These are phyloP conservation scores for Fusarium newnesense DNA, from an alignment of 2,329 filamentous ascomycete genomes.

Conservation along the genomic window DNA sequence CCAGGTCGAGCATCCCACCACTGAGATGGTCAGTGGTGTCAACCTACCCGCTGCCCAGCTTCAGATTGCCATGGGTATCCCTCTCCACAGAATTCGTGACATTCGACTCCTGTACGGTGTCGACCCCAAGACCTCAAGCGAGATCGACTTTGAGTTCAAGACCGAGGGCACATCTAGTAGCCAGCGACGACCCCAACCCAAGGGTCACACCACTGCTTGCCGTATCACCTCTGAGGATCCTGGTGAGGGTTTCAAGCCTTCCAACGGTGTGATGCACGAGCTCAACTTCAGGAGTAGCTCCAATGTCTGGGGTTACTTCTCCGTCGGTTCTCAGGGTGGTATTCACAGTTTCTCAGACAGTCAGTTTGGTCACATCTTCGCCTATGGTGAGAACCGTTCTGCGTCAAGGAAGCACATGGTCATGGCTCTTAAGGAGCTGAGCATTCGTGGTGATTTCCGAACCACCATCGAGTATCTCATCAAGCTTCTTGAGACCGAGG, in stretches of 20 bases:
- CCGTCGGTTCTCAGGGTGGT: constrained; percentile 92
- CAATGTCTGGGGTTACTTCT: constrained; percentile 99
- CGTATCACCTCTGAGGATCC: constrained; percentile 99
- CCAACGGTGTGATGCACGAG: constrained; percentile 98
- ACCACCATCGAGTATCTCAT: constrained; percentile 99
- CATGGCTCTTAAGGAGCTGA: constrained; percentile 96
- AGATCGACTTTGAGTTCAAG: constrained; percentile 97
- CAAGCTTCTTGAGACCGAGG: constrained; percentile 97
- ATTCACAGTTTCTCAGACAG: constrained; percentile 99
- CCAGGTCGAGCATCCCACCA: constrained; percentile 99
- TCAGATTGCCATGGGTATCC: constrained; percentile 98
- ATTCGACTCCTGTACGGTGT: constrained; percentile 96
- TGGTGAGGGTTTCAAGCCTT: constrained; percentile 99
- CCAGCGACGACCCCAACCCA: constrained; percentile 90
- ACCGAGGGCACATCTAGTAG: constrained; percentile 83
- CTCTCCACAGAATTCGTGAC: constrained; percentile 93
- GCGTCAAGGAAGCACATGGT: constrained; percentile 99
- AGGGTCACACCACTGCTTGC: constrained; percentile 97
- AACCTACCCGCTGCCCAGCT: constrained; percentile 97
- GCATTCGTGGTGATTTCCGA: constrained; percentile 98
- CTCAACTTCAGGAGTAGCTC: constrained; percentile 98
- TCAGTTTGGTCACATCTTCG: constrained; percentile 99
- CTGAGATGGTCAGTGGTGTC: constrained; percentile 98
- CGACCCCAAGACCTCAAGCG: constrained; percentile 84
- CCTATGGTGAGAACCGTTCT: constrained; percentile 96